phyloP scores from a whole-genome alignment of 139 green algal species.

The Picocystis salinarum region DNA sequence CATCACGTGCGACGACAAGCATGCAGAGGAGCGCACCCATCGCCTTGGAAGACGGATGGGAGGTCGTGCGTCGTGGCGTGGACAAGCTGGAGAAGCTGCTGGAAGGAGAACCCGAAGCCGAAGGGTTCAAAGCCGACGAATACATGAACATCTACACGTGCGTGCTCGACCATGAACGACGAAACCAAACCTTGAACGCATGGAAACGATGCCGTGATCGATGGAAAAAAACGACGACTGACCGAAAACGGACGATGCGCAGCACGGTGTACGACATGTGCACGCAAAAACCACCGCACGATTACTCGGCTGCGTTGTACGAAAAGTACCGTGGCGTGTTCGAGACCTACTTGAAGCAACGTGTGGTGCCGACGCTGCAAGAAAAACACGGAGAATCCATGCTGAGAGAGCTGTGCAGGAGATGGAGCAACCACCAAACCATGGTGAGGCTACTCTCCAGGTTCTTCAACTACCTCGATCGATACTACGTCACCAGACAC shows the following conservation, averaged over 20 bases:
- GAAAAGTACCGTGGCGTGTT: constrained; percentile 74
- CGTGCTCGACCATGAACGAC: neutral
- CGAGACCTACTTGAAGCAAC: constrained; percentile 74
- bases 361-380: constrained; percentile 63
- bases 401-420: constrained; percentile 64
- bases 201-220: neutral
- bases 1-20: no score
- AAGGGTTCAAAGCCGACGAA: constrained; percentile 76
- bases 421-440: constrained; percentile 95
- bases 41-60: no score
- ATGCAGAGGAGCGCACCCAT: no score
- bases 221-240: no score
- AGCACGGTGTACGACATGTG: constrained; percentile 99
- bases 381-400: constrained; percentile 73
- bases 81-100: constrained; percentile 81
- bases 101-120: constrained; percentile 49
- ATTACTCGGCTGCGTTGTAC: constrained; percentile 95
- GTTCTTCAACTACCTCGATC: constrained; percentile 99
- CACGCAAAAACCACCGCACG: constrained; percentile 95
- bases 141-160: constrained; percentile 94
- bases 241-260: no score
- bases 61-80: no score
- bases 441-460: constrained; percentile 94
- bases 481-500: constrained; percentile 93
- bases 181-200: constrained; percentile 3